Evolutionary conservation across 306 rosid species (phyloP), one percentile per base, ranked within the genome.

Genomic region (Oemleria cerasiformis): DNA sequence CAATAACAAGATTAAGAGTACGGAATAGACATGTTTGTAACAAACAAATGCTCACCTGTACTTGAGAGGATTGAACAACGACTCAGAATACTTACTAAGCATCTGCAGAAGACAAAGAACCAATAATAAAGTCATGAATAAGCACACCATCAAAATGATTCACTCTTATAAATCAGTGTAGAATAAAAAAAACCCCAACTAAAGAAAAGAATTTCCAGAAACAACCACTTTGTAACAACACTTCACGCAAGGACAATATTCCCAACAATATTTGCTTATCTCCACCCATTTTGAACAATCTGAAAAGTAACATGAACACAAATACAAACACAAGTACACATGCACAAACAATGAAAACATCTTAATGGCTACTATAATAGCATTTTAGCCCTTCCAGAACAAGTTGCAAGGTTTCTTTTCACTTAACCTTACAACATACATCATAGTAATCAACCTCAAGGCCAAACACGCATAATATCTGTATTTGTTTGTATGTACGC

Each of bases 71-170:
- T 65, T 79, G 50, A 65, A 49, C 78, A 54, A 9, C 7, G 54
- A 63, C 50, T 61, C 21, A 34, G 30, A 54, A 5, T 34, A 73
- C 76, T 72, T 14, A 42, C 68, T 81, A 84, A 70, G 83, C 86
- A 65, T 77, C 86, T 79, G 80, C 38, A 69, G 50, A 74, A 40
- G 36, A 48, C 19, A 64, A 45, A 66, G 13, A 73, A 55, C 59
- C 72, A 34, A 39, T 3, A 55, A 54, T 59, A 30, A 13, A 14
- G 51, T 56, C 8, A 66, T 23, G 8, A 0, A 15, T 36, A 45
- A 14, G 20, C 19, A 5, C 48, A 39, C 17, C 39, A 57, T 40
- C 58, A 9, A 12, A 59, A 57, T 34, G 7, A 30, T 20, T 49
- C 36, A n/a, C 48, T 5, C 60, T 47, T 51, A n/a, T 51, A 51